Evolutionary conservation across 2,329 filamentous ascomycete genomes (phyloP), one percentile per base, ranked within the genome.

Genomic region (Colletotrichum eremochloae): DNA sequence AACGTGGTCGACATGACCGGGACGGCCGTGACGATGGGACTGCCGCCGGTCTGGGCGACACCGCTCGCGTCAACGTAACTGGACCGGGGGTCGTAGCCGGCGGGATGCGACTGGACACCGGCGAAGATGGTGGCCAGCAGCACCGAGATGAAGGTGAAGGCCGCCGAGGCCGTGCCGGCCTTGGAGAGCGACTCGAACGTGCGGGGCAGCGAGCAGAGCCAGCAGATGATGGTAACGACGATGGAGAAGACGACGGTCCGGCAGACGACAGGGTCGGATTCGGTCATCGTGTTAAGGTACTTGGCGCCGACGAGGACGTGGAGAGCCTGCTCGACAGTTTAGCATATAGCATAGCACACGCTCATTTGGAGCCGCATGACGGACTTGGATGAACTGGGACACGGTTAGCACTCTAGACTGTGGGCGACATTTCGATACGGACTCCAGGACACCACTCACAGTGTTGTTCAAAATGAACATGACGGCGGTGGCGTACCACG

Each of bases 391-490:
- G 48, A 72, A 72, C 70, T 72, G 9, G 11, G 11, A 4, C 1
- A 14, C 29, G 11, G n/a, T 70, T 61, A 61, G 60, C 44, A 29
- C 33, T 31, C 15, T 11, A 1, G 7, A 46, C 29, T 0, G 11
- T 0, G 11, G 29, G 18, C 18, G 1, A 46, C 7, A 8, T 18
- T 7, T 18, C 6, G 6, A 33, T 18, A 29, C 3, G 58, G 76
- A 18, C 1, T 3, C 8, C 1, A 31, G 53, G 11, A 31, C 7
- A 24, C 24, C 24, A n/a, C 70, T 0, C 72, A 81, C 79, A 4
- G 94, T 97, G 80, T 97, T 98, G 87, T 98, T 98, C 74, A 97
- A 82, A 57, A 97, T 84, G 81, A 98, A 98, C 93, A 97, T 97
- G 80, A 94, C 84, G 1, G 94, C 95, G 0, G 90, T 91, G 40